phyloP scores from a whole-genome alignment of 2,329 filamentous ascomycete genomes.

The Annulohypoxylon truncatum region DNA sequence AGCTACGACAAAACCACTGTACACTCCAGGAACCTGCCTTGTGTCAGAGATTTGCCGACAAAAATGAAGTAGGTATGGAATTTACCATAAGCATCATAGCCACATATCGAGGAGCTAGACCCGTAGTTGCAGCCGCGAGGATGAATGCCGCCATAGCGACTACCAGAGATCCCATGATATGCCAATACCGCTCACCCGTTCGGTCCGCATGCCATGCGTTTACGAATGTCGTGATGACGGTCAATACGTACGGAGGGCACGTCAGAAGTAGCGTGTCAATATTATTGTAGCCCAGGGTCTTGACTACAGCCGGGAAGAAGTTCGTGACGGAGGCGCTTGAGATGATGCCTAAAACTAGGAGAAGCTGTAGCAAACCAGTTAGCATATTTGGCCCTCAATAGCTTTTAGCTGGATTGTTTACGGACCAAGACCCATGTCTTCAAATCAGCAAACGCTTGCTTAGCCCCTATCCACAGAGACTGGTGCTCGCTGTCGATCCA shows the following conservation, averaged over 20 bases:
- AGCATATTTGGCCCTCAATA: conserved; percentile 6
- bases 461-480: conserved; percentile 65
- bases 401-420: neutral
- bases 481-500: conserved; percentile 68
- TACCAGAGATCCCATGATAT: conserved; percentile 71
- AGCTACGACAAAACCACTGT: conserved; percentile 74
- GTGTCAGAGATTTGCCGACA: conserved; percentile 5
- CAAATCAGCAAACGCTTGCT: conserved; percentile 65
- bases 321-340: conserved; percentile 70
- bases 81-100: conserved; percentile 78
- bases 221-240: conserved; percentile 68
- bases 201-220: conserved; percentile 79
- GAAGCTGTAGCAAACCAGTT: conserved; percentile 52
- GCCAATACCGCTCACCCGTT: conserved; percentile 77
- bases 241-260: conserved; percentile 73
- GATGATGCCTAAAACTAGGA: conserved; percentile 68
- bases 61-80: neutral
- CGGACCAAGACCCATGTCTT: conserved; percentile 70
- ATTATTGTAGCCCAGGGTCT: conserved; percentile 71
- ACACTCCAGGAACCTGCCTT: conserved; percentile 65
- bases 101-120: conserved; percentile 71
- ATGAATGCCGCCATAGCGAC: conserved; percentile 74
- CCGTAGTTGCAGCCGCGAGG: conserved; percentile 71
- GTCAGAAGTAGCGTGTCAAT: conserved; percentile 72
- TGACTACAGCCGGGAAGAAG: conserved; percentile 78